Base-by-base conservation (phyloP, 176 grass and related monocot species). In the Hyparrhenia diplandra region DNA sequence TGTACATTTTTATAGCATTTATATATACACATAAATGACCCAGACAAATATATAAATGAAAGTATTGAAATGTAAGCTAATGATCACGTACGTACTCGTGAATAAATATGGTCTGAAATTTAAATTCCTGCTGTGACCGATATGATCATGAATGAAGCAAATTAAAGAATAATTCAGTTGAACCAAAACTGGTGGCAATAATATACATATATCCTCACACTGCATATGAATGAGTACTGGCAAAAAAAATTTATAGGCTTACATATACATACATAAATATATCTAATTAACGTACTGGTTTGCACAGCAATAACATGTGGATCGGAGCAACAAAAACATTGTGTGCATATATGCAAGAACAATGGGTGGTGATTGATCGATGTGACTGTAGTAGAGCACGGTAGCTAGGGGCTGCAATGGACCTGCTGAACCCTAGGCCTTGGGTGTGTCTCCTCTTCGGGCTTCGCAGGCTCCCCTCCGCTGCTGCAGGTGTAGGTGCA, bases 181-280 rank as follows among this genome's bases (percentile, higher is more conserved):
- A 78, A 78, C 76, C 79, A 71, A 77, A 82, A 87, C 65, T 87
- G 73, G 57, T 3, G 70, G 64, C 20, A 41, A 77, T 64, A n/a
- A 41, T 64, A 63, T 72, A 54, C 54, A 64, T 52, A 64, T 52
- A 51, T 51, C 35, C 55, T 82, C 73, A 77, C 55, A 82, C 66
- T 69, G 85, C 62, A 81, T 46, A 46, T 64, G 72, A 74, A 85
- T 68, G 58, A 74, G 54, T 75, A 62, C 25, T 41, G 59, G 36
- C 70, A 67, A 17, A 74, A 16, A n/a, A 73, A 52, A 66, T 27
- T 32, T 85, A 52, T 67, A 58, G 25, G 11, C 59, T 67, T 86
- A 43, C 69, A 74, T 31, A 45, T 43, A 63, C 27, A 70, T 74
- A 31, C 63, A 69, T 68, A 34, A 36, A 69, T 43, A 45, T 29